Conservation (phyloP, 2,329 filamentous ascomycete genomes). For the Aspergillus melleus region DNA sequence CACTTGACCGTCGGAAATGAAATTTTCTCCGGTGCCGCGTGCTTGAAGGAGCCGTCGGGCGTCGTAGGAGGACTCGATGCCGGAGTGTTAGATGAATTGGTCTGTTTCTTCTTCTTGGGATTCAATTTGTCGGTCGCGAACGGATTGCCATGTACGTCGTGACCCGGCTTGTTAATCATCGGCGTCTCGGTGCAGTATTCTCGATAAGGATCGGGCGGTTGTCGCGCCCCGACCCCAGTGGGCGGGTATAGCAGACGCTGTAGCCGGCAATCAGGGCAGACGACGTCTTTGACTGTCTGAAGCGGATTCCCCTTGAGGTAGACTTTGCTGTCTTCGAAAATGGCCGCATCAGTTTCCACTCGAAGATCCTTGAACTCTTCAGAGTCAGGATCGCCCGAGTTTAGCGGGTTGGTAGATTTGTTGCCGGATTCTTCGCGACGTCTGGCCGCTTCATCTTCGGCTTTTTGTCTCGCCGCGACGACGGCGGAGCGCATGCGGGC, state of each 20-base stretch:
- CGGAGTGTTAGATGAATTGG: slow-evolving; percentile 34
- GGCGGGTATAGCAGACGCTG: slow-evolving; percentile 60
- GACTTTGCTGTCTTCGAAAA: slow-evolving; percentile 55
- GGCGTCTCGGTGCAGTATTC: slow-evolving; percentile 63
- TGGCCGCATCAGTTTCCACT: slow-evolving; percentile 53
- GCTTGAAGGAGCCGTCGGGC: slow-evolving; percentile 34
- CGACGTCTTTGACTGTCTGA: slow-evolving; percentile 58
- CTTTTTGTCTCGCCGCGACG: slow-evolving; percentile 44
- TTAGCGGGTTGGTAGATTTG: slow-evolving; percentile 33
- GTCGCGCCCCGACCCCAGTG: slow-evolving; percentile 50
- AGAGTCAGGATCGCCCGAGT: slow-evolving; percentile 35
- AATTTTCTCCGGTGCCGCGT: slow-evolving; percentile 29
- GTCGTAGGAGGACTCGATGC: slow-evolving; percentile 36
- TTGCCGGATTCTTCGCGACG: slow-evolving; percentile 32
- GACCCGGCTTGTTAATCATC: slow-evolving; percentile 57
- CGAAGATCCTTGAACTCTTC: slow-evolving; percentile 36
- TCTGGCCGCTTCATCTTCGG: slow-evolving; percentile 39
- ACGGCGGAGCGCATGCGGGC: slow-evolving; percentile 57
- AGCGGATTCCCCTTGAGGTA: slow-evolving; percentile 59
- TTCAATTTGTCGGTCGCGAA: slow-evolving; percentile 46
- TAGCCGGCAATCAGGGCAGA: slow-evolving; percentile 61
- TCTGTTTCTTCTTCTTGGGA: slow-evolving; percentile 47
- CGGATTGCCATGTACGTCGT: slow-evolving; percentile 62
- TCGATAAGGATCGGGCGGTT: slow-evolving; percentile 49
- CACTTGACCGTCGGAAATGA: slow-evolving; percentile 51